Evolutionary conservation across 1,284 basidiomycete genomes (phyloP).

Genomic region (Cystobasidium sp.): DNA sequence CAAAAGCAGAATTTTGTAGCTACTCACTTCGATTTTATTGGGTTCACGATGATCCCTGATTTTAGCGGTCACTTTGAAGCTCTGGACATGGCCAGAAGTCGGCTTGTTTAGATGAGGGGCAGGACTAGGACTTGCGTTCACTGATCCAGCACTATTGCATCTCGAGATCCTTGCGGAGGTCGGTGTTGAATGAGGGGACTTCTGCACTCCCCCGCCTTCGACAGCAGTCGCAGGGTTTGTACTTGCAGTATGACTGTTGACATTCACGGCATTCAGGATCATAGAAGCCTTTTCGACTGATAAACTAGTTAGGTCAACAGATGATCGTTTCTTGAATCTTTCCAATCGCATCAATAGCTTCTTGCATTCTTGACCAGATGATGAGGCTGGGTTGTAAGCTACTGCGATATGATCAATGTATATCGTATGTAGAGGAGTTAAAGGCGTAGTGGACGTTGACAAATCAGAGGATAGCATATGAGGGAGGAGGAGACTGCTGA

Average conservation of each 20-base stretch:
- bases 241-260: background rate
- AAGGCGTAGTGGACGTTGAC: constrained; percentile 13
- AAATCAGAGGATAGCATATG: background rate
- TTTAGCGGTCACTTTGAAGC: constrained; percentile 16
- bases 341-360: constrained; percentile 32
- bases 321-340: constrained; percentile 24
- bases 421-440: constrained; percentile 17
- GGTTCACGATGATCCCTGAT: constrained; percentile 10
- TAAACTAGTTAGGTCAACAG: constrained; percentile 3
- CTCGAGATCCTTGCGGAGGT: background rate
- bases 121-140: background rate
- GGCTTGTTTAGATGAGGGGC: no score
- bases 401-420: constrained; percentile 35
- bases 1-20: background rate
- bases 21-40: constrained; percentile 27
- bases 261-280: background rate
- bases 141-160: background rate
- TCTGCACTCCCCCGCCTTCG: no score
- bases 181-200: background rate
- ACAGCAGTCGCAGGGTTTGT: no score
- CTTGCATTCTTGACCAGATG: constrained; percentile 32
- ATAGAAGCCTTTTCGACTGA: background rate
- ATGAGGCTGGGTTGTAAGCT: constrained; percentile 17
- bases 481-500: background rate
- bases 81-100: background rate